Percentiles rank a stretch among this genome's conserved stretches.
phyloP scores from a whole-genome alignment of 2,329 filamentous ascomycete species.

The Neofusicoccum parvum region DNA sequence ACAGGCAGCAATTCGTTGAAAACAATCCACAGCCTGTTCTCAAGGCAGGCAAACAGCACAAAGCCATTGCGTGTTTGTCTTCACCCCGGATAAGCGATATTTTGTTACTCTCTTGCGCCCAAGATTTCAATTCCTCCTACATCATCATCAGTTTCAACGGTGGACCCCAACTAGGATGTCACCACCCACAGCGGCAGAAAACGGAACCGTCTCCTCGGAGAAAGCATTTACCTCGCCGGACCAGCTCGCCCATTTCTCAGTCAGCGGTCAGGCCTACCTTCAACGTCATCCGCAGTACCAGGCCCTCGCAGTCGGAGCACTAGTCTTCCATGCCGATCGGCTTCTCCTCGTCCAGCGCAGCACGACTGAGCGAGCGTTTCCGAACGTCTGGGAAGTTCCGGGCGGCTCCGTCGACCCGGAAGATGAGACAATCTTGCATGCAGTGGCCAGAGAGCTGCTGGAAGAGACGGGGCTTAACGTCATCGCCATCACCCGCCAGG shows the following conservation, averaged over 20 bases:
- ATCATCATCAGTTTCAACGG: not conserved
- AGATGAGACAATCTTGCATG: conserved; percentile 52
- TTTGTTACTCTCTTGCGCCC: not conserved
- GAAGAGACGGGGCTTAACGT: conserved; percentile 56
- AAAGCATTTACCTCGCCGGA: not conserved
- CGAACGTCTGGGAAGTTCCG: conserved; percentile 51
- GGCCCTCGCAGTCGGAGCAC: conserved; percentile 33
- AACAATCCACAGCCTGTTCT: not conserved
- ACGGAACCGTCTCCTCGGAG: not conserved
- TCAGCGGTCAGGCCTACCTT: conserved; percentile 33
- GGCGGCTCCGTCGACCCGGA: conserved; percentile 52
- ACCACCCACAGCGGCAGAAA: not conserved
- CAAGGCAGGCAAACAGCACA: not conserved
- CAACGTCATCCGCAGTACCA: conserved; percentile 31
- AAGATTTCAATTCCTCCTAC: not conserved
- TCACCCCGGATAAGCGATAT: not conserved
- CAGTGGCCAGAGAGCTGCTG: conserved; percentile 52
- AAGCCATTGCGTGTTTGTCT: not conserved
- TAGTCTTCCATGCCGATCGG: conserved; percentile 36
- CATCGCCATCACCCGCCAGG: conserved; percentile 45
- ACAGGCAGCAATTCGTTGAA: conserved; percentile 4
- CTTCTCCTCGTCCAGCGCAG: conserved; percentile 40
- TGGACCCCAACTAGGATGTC: conserved; percentile 20
- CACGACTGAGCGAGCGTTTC: conserved; percentile 37
- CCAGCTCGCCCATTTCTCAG: conserved; percentile 22